Base-by-base conservation (phyloP, 2,329 filamentous ascomycete genomes). In the Elsinoe batatas region DNA sequence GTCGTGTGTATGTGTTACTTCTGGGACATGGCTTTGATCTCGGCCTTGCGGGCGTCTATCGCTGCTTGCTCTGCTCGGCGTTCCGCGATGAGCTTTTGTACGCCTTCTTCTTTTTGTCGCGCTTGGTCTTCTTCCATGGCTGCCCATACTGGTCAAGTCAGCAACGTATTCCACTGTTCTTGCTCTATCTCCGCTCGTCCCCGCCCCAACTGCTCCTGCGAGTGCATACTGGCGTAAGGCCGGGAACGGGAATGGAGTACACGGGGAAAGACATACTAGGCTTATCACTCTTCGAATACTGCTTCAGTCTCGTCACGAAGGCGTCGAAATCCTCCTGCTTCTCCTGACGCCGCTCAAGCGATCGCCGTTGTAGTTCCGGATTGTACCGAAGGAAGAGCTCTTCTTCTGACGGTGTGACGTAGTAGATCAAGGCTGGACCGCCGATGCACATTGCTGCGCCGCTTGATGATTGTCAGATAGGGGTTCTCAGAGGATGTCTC, bases 371-470 rank as follows among this genome's bases (percentile, higher is more conserved):
- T n/a, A 98, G 79, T 33, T 97, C 93, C 0, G 91, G 91, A 70
- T 91, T 97, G 75, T 97, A 97, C 71, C 79, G 83, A 74, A 80
- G 78, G 76, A 94, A 90, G 40, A 98, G 79, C 73, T 97, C 90
- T 71, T 96, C 93, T 64, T 96, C 90, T 11, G 87, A 85, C 1
- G 93, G 93, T 44, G 80, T 80, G 46, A 94, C 74, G 69, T 83
- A 95, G 72, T 84, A 81, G 42, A 91, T 86, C 54, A 97, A 74
- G 13, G 86, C 85, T 20, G 93, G 93, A 3, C 93, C 93, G 53
- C 93, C 93, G 58, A 96, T 78, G 65, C 82, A 84, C 63, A 93
- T 76, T 46, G 77, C 71, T 40, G 76, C 77, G 63, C 87, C 88
- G 58, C 91, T 96, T 64, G 26, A 60, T 55, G 3, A 5, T 40